A percentile compares a stretch with the other conserved stretches of the same genome.
Conservation (phyloP, 768 basidiomycete genomes). For the Glaciozyma antarctica region DNA sequence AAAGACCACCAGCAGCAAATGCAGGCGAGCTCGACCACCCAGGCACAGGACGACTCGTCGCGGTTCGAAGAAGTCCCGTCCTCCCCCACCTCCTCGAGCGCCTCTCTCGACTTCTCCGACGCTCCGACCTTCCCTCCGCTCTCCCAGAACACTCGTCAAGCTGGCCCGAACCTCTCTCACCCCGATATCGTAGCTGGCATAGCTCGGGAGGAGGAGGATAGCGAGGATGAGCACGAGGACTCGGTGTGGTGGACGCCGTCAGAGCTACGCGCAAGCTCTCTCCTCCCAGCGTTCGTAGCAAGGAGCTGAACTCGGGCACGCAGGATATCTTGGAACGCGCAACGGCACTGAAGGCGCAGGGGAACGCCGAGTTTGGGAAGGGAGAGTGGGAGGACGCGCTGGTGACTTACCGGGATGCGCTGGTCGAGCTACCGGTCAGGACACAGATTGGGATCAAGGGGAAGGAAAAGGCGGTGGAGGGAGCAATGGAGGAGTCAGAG, state of each 20-base stretch:
- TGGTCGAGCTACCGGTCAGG: constrained; percentile 21
- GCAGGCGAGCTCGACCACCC: too few species aligned
- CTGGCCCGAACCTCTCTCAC: not conserved
- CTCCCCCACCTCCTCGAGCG: not conserved
- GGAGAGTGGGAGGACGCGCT: constrained; percentile 18
- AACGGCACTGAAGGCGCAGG: constrained; percentile 7
- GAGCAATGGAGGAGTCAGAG: not conserved
- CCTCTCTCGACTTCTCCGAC: not conserved
- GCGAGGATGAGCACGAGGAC: not conserved
- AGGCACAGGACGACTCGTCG: not conserved
- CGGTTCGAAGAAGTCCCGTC: constrained; percentile 10
- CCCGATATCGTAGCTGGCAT: too few species aligned
- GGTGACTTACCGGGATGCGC: constrained; percentile 19
- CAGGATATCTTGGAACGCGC: constrained; percentile 20
- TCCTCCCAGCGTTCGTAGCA: not conserved
- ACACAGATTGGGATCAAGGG: constrained; percentile 6
- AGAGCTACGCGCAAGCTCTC: not conserved
- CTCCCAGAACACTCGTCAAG: not conserved
- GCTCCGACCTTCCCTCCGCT: not conserved
- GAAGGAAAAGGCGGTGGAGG: constrained; percentile 11
- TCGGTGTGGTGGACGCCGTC: constrained; percentile 1
- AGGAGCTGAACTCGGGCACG: not conserved
- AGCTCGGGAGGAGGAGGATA: not conserved
- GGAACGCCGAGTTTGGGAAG: constrained; percentile 19
- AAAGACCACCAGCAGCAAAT: too few species aligned